Evolutionary conservation across 2,329 filamentous ascomycete species (phyloP).

Genomic region (Blastomyces gilchristii): DNA sequence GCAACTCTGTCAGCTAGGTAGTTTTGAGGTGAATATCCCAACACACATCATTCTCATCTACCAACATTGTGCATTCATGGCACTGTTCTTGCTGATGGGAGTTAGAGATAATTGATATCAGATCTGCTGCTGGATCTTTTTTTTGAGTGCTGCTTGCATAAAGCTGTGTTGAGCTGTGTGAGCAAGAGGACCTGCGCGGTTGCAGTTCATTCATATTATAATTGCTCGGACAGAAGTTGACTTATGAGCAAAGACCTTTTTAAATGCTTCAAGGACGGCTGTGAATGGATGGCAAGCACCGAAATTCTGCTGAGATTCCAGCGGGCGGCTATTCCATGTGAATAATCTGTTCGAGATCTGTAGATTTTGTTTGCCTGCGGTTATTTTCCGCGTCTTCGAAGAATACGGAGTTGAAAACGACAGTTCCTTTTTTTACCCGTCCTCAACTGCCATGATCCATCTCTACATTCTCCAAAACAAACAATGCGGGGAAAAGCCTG

Average conservation of each 20-base stretch:
- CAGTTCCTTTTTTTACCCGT: no score
- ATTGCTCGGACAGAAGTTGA: background rate
- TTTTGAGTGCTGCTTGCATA: constrained; percentile 17
- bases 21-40: background rate
- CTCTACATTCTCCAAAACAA: no score
- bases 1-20: constrained; percentile 17
- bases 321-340: no score
- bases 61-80: no score
- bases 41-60: no score
- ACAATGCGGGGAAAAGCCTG: no score
- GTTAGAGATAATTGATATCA: constrained; percentile 18
- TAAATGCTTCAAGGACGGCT: background rate
- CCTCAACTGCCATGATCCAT: no score
- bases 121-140: constrained; percentile 17
- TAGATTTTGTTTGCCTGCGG: no score
- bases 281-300: background rate
- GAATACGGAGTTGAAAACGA: no score
- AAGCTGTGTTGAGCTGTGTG: constrained; percentile 12
- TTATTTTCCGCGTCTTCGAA: no score
- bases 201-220: background rate
- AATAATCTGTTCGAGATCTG: no score
- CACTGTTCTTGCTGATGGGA: no score
- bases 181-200: constrained; percentile 9
- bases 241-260: background rate
- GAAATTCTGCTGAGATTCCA: background rate